Evolutionary conservation across 495 filamentous ascomycete species (phyloP).

Genomic region (Podospora fimiseda): DNA sequence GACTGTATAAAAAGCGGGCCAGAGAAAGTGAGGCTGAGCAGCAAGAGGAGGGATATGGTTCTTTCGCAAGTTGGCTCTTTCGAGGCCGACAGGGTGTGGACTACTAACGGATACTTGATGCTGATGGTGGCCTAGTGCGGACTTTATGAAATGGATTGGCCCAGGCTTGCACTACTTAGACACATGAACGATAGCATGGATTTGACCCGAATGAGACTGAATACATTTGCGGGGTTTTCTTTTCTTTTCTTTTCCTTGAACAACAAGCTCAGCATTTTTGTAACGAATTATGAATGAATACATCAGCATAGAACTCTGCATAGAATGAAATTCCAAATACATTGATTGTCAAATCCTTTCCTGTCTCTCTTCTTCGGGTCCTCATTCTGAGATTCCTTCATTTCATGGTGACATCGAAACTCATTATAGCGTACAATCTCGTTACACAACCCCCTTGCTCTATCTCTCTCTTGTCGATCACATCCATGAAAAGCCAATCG

Average conservation of each 20-base stretch:
- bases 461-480: not conserved
- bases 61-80: too few species aligned
- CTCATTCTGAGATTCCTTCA: too few species aligned
- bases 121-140: too few species aligned
- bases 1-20: constrained; percentile 36
- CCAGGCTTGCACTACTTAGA: too few species aligned
- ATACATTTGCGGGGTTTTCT: not conserved
- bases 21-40: constrained; percentile 30
- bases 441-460: too few species aligned
- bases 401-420: not conserved
- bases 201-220: not conserved
- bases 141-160: too few species aligned
- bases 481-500: not conserved
- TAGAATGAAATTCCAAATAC: too few species aligned
- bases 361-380: too few species aligned
- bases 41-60: constrained; percentile 28
- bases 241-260: not conserved
- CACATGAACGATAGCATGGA: constrained; percentile 2
- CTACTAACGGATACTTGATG: not conserved
- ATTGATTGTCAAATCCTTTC: too few species aligned
- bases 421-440: not conserved
- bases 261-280: not conserved
- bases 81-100: not conserved
- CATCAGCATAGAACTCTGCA: too few species aligned
- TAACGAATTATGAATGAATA: too few species aligned